Percentiles rank a stretch among this genome's conserved stretches.
Conservation (phyloP, 2,329 filamentous ascomycete species). For the Akanthomyces uredinophilus region DNA sequence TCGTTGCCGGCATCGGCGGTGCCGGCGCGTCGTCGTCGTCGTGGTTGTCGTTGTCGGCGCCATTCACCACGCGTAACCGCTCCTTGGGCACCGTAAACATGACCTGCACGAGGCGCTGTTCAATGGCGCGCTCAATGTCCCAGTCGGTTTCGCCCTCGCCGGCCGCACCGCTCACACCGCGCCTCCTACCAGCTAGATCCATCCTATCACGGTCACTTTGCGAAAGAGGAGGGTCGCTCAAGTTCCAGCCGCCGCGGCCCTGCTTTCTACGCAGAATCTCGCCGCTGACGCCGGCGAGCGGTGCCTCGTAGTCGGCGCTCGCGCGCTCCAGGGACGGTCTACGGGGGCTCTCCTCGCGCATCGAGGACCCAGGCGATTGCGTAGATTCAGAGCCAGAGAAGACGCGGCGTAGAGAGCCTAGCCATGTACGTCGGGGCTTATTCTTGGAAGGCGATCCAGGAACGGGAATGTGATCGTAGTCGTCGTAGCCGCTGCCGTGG, state of each 20-base stretch:
- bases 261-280: conserved; percentile 51
- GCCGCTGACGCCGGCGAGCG: conserved; percentile 39
- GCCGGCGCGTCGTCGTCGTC: conserved; percentile 23
- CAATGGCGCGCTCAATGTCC: conserved; percentile 70
- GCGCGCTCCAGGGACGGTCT: conserved; percentile 30
- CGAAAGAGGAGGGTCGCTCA: conserved; percentile 19
- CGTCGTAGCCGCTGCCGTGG: conserved; percentile 25
- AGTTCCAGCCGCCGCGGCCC: conserved; percentile 51
- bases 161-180: conserved; percentile 23
- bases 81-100: conserved; percentile 94
- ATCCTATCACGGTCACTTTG: not conserved
- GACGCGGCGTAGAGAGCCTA: conserved; percentile 63
- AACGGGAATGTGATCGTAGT: conserved; percentile 29
- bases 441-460: conserved; percentile 53
- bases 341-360: conserved; percentile 25
- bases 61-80: conserved; percentile 83
- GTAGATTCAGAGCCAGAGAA: conserved; percentile 44
- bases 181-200: conserved; percentile 13
- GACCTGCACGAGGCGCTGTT: conserved; percentile 68
- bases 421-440: conserved; percentile 56
- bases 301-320: conserved; percentile 39
- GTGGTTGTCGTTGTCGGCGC: conserved; percentile 41
- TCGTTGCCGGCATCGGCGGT: not conserved
- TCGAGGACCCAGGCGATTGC: conserved; percentile 20
- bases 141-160: conserved; percentile 58